phyloP scores from a whole-genome alignment of 148 eudicot genomes.

The Rhododendron henanense region DNA sequence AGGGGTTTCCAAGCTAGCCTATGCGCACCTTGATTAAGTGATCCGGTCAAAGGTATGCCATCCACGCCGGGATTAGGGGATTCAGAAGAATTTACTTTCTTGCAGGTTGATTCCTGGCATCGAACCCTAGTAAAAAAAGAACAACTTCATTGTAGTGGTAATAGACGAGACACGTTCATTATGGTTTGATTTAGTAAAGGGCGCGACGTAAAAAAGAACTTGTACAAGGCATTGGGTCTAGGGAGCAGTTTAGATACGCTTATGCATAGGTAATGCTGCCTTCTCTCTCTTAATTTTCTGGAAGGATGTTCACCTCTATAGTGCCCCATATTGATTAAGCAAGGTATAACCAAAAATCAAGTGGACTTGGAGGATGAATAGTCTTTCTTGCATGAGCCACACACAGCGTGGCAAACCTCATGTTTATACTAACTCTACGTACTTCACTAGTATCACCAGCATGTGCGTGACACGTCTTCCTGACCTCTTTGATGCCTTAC shows the following conservation, averaged over 20 bases:
- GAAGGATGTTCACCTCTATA: background rate
- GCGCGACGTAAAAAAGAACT: background rate
- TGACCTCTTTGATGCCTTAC: background rate
- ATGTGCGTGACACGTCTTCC: background rate
- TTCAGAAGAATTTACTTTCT: too few species aligned
- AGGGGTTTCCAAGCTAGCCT: too few species aligned
- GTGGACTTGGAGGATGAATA: background rate
- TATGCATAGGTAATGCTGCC: background rate
- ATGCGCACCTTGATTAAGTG: too few species aligned
- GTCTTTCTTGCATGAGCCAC: background rate
- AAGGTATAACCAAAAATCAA: too few species aligned
- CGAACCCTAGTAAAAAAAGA: too few species aligned
- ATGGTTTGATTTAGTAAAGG: background rate
- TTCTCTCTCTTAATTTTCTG: background rate
- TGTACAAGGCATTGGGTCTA: too few species aligned
- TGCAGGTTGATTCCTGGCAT: too few species aligned
- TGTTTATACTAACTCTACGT: background rate
- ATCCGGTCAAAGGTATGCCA: too few species aligned
- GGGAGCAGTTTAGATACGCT: too few species aligned
- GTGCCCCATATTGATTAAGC: background rate
- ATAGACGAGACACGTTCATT: background rate
- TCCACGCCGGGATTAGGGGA: too few species aligned
- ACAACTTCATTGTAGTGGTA: too few species aligned
- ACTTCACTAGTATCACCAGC: background rate
- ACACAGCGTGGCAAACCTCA: background rate